Conservation (phyloP, 139 green algal species). For the Closterium sp. region DNA sequence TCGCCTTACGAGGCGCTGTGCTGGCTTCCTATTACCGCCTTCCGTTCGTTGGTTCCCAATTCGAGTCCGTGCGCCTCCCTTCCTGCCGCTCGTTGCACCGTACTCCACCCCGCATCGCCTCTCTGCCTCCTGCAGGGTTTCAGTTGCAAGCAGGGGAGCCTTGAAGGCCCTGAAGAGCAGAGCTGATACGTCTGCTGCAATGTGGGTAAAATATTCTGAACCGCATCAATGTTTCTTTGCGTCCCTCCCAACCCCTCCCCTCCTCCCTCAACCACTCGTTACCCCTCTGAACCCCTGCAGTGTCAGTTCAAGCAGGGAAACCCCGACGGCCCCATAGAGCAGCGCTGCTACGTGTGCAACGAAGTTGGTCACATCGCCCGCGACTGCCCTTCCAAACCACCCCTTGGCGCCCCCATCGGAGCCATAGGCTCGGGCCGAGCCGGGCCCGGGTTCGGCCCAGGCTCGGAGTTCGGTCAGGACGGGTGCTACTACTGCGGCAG, state of each 20-base stretch:
- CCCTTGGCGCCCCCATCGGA: not conserved
- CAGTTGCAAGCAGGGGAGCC: too few species aligned
- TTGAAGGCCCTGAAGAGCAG: too few species aligned
- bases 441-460: not conserved
- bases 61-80: not conserved
- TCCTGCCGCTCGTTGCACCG: not conserved
- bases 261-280: not conserved
- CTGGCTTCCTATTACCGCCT: not conserved
- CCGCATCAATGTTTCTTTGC: not conserved
- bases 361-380: constrained; percentile 28
- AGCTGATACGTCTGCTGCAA: too few species aligned
- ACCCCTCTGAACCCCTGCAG: not conserved
- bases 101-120: not conserved
- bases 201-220: not conserved
- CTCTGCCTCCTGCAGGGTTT: not conserved
- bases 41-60: not conserved
- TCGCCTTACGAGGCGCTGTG: not conserved
- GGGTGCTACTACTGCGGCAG: constrained; percentile 41
- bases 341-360: constrained; percentile 30
- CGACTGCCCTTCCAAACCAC: constrained; percentile 19
- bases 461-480: not conserved
- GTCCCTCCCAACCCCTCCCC: not conserved
- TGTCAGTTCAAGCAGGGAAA: constrained; percentile 28
- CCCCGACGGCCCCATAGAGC: constrained; percentile 19
- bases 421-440: not conserved